Evolutionary conservation across 345 rosid genomes (phyloP).

Genomic region (thale cress (Arabidopsis thaliana)): DNA sequence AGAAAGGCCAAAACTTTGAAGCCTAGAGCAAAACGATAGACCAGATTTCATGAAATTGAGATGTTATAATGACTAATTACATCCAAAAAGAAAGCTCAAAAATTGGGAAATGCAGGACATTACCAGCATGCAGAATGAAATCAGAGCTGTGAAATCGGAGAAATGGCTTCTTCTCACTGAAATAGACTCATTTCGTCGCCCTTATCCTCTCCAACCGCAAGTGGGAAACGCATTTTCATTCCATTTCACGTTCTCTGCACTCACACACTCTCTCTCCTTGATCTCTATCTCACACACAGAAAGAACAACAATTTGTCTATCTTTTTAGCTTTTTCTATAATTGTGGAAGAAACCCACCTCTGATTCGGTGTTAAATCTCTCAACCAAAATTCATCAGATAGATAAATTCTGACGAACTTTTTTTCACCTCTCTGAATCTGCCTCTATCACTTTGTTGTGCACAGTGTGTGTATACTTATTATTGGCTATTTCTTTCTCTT

Average conservation of each 20-base stretch:
- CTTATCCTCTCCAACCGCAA: conserved; percentile 24
- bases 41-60: conserved; percentile 19
- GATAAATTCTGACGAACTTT: conserved; percentile 16
- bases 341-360: conserved; percentile 26
- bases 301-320: conserved; percentile 6
- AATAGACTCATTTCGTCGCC: not conserved
- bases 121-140: conserved; percentile 43
- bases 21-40: not conserved
- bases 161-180: conserved; percentile 31
- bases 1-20: not conserved
- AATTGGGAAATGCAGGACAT: conserved; percentile 24
- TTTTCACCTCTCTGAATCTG: conserved; percentile 24
- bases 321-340: conserved; percentile 6
- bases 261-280: conserved; percentile 21
- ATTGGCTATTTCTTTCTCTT: conserved; percentile 28
- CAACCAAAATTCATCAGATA: not conserved
- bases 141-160: conserved; percentile 27
- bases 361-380: conserved; percentile 24
- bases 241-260: conserved; percentile 46
- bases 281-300: conserved; percentile 11
- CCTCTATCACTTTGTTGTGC: conserved; percentile 21
- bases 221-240: conserved; percentile 44
- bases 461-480: not conserved
- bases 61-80: not conserved
- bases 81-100: not conserved